These are phyloP conservation scores for Trichoderma orchidacearum DNA, from an alignment of 495 filamentous ascomycete genomes.

Conservation along the genomic window DNA sequence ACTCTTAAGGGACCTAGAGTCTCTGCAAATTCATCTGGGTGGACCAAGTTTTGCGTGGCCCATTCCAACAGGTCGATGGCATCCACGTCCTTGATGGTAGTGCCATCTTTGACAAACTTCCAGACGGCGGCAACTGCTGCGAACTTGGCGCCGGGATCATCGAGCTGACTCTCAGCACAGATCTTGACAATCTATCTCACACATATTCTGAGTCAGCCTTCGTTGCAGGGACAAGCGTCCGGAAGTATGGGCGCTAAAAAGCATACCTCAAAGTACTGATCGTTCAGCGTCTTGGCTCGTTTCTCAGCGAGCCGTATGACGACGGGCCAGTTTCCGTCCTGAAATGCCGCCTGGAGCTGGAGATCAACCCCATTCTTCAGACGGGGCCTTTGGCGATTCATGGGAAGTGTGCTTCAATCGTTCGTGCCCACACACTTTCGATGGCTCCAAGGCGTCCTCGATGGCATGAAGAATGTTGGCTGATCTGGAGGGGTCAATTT, in stretches of 20 bases:
- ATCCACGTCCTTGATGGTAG: constrained; percentile 21
- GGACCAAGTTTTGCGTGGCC: constrained; percentile 13
- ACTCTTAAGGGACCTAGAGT: constrained; percentile 26
- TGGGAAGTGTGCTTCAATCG: neutral
- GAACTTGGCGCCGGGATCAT: constrained; percentile 20
- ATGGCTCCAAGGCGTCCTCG: neutral
- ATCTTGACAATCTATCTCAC: constrained; percentile 24
- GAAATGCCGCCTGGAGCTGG: constrained; percentile 24
- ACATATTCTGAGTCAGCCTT: constrained; percentile 2
- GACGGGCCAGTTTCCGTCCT: constrained; percentile 26
- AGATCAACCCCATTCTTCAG: constrained; percentile 24
- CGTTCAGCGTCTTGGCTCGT: constrained; percentile 24
- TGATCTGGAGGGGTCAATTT: neutral
- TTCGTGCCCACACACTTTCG: neutral
- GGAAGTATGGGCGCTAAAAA: neutral
- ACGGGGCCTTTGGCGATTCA: constrained; percentile 7
- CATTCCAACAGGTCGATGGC: constrained; percentile 29
- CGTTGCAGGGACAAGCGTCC: no score
- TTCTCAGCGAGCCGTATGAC: constrained; percentile 27
- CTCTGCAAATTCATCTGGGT: constrained; percentile 19
- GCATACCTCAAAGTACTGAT: constrained; percentile 31
- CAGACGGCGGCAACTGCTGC: constrained; percentile 20
- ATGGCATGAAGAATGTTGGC: neutral
- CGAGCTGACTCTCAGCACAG: constrained; percentile 27
- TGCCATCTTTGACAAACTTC: constrained; percentile 21